Percentiles rank a stretch among this genome's conserved stretches.
phyloP scores from a whole-genome alignment of 352 stramenopile genomes.

The Globisporangium mamillatum region DNA sequence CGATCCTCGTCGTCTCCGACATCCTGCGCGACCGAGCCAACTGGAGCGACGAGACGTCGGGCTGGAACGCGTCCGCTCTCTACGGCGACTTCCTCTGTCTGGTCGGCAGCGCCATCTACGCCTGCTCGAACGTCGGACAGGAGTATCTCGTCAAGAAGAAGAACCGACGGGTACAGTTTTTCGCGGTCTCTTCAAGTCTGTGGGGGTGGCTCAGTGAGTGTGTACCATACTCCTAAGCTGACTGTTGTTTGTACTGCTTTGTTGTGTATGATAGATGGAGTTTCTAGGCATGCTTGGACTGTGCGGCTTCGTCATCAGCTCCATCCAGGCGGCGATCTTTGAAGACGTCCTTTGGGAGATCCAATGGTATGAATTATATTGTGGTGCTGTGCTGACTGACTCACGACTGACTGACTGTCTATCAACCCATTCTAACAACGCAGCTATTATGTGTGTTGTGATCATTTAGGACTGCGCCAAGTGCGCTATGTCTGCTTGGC shows the following conservation, averaged over 20 bases:
- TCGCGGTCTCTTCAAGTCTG: not conserved
- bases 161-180: constrained; percentile 42
- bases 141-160: constrained; percentile 86
- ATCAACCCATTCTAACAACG: constrained; percentile 9
- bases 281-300: constrained; percentile 94
- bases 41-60: constrained; percentile 1
- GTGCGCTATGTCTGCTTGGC: constrained; percentile 52
- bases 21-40: constrained; percentile 43
- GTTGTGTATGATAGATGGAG: constrained; percentile 60
- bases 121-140: constrained; percentile 90
- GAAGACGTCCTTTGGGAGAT: constrained; percentile 57
- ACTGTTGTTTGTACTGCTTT: not conserved
- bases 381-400: not conserved
- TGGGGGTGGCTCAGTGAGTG: constrained; percentile 5
- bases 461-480: constrained; percentile 42
- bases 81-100: constrained; percentile 92
- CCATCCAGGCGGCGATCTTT: constrained; percentile 77
- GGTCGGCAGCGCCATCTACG: constrained; percentile 89
- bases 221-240: not conserved
- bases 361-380: constrained; percentile 31
- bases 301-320: constrained; percentile 90
- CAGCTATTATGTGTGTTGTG: not conserved
- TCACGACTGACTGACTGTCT: not conserved
- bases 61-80: constrained; percentile 46
- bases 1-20: constrained; percentile 84